Evolutionary conservation across 208 protist genomes (phyloP).

Genomic region (Wallacemonas sp.): DNA sequence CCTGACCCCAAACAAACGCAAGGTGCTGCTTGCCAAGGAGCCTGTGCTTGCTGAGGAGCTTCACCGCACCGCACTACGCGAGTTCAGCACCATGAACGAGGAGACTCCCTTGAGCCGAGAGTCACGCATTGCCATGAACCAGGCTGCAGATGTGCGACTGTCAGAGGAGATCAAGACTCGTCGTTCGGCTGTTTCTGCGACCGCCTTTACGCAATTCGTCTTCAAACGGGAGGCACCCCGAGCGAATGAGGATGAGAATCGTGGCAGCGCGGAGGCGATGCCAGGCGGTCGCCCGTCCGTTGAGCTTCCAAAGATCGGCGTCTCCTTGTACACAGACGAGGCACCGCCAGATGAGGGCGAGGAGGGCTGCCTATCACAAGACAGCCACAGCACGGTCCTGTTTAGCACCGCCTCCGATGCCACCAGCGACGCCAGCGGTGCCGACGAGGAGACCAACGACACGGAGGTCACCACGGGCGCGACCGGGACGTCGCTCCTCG

Average conservation of each 20-base stretch:
- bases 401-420: background rate
- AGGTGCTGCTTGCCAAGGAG: slow-evolving; percentile 56
- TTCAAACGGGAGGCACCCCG: slow-evolving; percentile 22
- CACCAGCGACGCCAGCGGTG: background rate
- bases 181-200: slow-evolving; percentile 66
- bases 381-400: background rate
- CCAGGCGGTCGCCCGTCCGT: background rate
- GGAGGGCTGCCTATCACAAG: background rate
- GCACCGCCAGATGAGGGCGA: background rate
- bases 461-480: slow-evolving; percentile 31
- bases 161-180: slow-evolving; percentile 30
- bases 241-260: background rate
- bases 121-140: slow-evolving; percentile 35
- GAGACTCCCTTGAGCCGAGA: slow-evolving; percentile 38
- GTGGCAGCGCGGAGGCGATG: background rate
- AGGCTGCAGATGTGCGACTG: slow-evolving; percentile 24
- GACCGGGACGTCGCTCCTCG: background rate
- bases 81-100: slow-evolving; percentile 43
- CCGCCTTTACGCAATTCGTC: slow-evolving; percentile 62
- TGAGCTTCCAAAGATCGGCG: slow-evolving; percentile 35
- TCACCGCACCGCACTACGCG: slow-evolving; percentile 36
- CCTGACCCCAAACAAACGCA: slow-evolving; percentile 74
- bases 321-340: slow-evolving; percentile 32
- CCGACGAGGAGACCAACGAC: background rate
- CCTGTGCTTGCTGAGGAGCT: slow-evolving; percentile 39